Evolutionary conservation across 441 rosid genomes (phyloP).

Genomic region (Pelargonium myrrhifolium): DNA sequence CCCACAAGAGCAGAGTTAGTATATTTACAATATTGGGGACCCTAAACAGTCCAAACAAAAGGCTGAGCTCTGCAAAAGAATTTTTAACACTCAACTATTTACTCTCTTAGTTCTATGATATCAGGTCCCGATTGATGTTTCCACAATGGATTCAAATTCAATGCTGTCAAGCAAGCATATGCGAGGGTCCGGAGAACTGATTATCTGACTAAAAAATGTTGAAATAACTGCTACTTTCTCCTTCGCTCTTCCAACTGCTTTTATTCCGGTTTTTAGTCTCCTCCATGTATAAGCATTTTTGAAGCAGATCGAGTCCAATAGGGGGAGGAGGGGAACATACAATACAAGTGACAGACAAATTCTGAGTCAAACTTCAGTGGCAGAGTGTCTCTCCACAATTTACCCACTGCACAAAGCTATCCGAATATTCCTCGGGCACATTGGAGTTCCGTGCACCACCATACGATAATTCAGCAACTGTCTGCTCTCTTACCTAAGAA

Average conservation of each 20-base stretch:
- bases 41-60: constrained; percentile 32
- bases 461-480: constrained; percentile 33
- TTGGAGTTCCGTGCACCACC: constrained; percentile 24
- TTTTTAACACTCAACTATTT: constrained; percentile 34
- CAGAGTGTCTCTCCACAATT: constrained; percentile 67
- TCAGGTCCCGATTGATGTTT: constrained; percentile 20
- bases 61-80: too few relatives aligned
- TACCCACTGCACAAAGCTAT: constrained; percentile 82
- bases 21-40: constrained; percentile 37
- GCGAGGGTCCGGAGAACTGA: constrained; percentile 6
- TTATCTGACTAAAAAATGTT: too few relatives aligned
- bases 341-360: neutral
- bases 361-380: constrained; percentile 34
- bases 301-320: constrained; percentile 8
- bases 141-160: constrained; percentile 18
- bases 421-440: constrained; percentile 57
- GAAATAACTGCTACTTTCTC: neutral
- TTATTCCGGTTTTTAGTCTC: constrained; percentile 1
- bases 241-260: neutral
- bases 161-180: constrained; percentile 6
- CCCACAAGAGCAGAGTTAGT: constrained; percentile 20
- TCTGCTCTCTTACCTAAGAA: constrained; percentile 44
- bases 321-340: neutral
- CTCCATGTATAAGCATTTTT: constrained; percentile 15
- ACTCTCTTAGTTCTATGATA: constrained; percentile 32